phyloP scores from a whole-genome alignment of 805 yeast genomes.

The Candida coquimbonensis region DNA sequence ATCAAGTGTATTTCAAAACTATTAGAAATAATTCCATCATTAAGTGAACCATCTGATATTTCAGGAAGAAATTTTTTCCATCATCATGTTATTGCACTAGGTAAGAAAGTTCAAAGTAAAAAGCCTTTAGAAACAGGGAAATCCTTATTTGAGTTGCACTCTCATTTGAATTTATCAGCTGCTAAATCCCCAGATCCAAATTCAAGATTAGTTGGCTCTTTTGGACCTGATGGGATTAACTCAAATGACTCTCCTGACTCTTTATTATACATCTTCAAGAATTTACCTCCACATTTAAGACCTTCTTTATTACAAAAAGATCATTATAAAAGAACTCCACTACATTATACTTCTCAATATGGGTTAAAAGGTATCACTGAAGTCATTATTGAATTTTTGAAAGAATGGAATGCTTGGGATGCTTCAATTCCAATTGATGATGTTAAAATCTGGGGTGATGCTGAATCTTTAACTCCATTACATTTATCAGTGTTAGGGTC shows the following conservation, averaged over 20 bases:
- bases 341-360: slow-evolving; percentile 85
- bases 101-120: slow-evolving; percentile 43
- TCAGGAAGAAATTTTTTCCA: slow-evolving; percentile 82
- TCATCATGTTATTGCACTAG: slow-evolving; percentile 71
- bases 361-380: slow-evolving; percentile 64
- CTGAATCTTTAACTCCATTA: slow-evolving; percentile 73
- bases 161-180: slow-evolving; percentile 21
- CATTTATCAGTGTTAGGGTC: slow-evolving; percentile 78
- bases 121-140: background rate
- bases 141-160: slow-evolving; percentile 7
- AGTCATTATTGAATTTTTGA: slow-evolving; percentile 48
- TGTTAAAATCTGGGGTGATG: slow-evolving; percentile 52
- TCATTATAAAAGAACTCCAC: slow-evolving; percentile 72
- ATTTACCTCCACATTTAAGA: slow-evolving; percentile 47
- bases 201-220: slow-evolving; percentile 43
- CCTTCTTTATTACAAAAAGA: slow-evolving; percentile 60
- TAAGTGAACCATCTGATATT: slow-evolving; percentile 64
- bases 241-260: slow-evolving; percentile 54
- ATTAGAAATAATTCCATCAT: slow-evolving; percentile 41
- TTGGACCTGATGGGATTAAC: slow-evolving; percentile 57
- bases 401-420: slow-evolving; percentile 54
- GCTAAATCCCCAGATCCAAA: slow-evolving; percentile 49
- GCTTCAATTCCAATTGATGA: slow-evolving; percentile 48
- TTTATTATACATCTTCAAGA: slow-evolving; percentile 49
- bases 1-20: slow-evolving; percentile 51